Conservation (phyloP, 2,329 filamentous ascomycete genomes). For the Stagonosporopsis cucurbitacearum region DNA sequence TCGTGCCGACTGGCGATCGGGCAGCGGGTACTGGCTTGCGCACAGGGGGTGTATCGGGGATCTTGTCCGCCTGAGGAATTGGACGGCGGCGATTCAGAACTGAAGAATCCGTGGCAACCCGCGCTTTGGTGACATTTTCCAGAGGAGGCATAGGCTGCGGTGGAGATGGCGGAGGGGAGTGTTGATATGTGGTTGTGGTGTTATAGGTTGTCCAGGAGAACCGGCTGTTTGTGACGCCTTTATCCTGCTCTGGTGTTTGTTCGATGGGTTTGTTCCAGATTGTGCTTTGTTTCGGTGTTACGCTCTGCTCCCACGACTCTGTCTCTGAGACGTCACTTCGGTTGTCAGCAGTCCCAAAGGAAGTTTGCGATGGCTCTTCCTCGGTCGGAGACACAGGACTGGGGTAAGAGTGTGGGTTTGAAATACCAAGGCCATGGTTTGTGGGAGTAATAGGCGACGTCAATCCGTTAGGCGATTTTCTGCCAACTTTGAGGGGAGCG, state of each 20-base stretch:
- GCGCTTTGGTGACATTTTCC: constrained; percentile 12
- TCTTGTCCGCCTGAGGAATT: constrained; percentile 32
- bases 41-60: constrained; percentile 22
- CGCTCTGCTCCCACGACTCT: constrained; percentile 25
- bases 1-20: constrained; percentile 24
- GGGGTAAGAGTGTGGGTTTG: constrained; percentile 34
- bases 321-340: constrained; percentile 19
- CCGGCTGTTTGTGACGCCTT: constrained; percentile 31
- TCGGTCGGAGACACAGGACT: constrained; percentile 40
- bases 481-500: constrained; percentile 52
- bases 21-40: constrained; percentile 39
- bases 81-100: constrained; percentile 45
- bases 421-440: constrained; percentile 33
- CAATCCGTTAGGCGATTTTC: constrained; percentile 44
- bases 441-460: constrained; percentile 42
- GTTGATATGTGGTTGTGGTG: constrained; percentile 49
- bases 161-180: constrained; percentile 53
- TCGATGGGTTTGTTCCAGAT: constrained; percentile 29
- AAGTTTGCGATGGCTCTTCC: constrained; percentile 24
- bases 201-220: constrained; percentile 44
- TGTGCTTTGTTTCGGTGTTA: constrained; percentile 38
- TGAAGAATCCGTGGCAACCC: constrained; percentile 36
- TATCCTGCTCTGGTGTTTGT: constrained; percentile 31
- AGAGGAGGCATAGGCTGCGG: constrained; percentile 44
- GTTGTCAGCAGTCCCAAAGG: constrained; percentile 17